Conservation (phyloP, 129 eudicot species). For the Ambrosia artemisiifolia region DNA sequence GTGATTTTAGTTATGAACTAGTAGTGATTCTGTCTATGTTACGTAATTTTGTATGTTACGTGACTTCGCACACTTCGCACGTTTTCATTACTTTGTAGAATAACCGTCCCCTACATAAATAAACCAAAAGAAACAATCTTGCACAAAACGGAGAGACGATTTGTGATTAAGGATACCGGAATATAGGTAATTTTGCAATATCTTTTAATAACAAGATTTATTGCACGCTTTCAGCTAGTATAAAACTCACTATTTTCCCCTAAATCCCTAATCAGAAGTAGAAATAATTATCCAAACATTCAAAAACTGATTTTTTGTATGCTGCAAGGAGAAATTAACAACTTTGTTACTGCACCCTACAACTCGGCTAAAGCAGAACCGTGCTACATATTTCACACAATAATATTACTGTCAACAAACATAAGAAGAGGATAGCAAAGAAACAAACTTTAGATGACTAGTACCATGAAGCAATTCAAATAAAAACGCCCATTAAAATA, state of each 20-base stretch:
- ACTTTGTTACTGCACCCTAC: neutral
- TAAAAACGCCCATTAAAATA: neutral
- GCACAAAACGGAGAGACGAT: neutral
- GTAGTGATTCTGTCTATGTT: too few species aligned
- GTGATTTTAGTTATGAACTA: too few species aligned
- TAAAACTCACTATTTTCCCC: neutral
- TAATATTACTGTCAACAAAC: neutral
- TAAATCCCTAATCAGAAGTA: neutral
- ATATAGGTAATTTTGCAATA: neutral
- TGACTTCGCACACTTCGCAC: too few species aligned
- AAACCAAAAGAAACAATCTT: neutral
- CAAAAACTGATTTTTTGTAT: neutral
- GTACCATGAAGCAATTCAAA: neutral
- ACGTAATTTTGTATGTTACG: too few species aligned
- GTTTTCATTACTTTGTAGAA: too few species aligned
- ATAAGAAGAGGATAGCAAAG: neutral
- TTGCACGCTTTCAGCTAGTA: neutral
- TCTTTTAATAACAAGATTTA: neutral
- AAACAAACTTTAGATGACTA: neutral
- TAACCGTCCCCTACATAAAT: too few species aligned
- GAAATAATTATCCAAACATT: neutral
- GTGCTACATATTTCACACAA: neutral
- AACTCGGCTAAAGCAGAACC: neutral
- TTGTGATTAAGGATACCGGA: neutral
- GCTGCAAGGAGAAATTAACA: neutral